Percentiles rank a stretch among this genome's conserved stretches.
These are phyloP conservation scores for Ophiostoma montium DNA, from an alignment of 2,329 filamentous ascomycete species.

Conservation along the genomic window DNA sequence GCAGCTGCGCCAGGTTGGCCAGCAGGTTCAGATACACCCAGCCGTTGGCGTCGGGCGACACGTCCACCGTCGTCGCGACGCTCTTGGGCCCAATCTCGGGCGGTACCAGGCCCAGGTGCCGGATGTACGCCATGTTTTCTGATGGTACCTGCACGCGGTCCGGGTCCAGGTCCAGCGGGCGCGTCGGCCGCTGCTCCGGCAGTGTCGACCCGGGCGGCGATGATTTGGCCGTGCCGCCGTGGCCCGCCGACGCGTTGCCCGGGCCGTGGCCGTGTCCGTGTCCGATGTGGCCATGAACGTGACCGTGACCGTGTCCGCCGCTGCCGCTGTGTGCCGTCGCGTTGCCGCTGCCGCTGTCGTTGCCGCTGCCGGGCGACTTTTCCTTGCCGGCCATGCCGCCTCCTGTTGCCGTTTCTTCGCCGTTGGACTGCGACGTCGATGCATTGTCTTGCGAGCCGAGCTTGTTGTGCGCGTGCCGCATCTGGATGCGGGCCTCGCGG, in stretches of 20 bases:
- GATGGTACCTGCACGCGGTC: slow-evolving; percentile 59
- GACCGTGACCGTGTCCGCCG: too few species aligned
- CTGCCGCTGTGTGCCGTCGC: not conserved
- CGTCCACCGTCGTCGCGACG: slow-evolving; percentile 26
- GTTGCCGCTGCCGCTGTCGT: slow-evolving; percentile 9
- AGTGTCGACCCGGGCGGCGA: slow-evolving; percentile 23
- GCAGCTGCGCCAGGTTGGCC: slow-evolving; percentile 68
- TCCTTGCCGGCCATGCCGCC: slow-evolving; percentile 27
- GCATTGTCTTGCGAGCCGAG: slow-evolving; percentile 27
- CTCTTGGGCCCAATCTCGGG: slow-evolving; percentile 36
- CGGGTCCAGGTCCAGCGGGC: slow-evolving; percentile 63
- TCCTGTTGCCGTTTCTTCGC: slow-evolving; percentile 24
- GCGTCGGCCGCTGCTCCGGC: slow-evolving; percentile 62
- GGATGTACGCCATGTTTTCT: slow-evolving; percentile 70
- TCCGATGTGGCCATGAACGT: too few species aligned
- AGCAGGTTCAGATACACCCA: slow-evolving; percentile 77
- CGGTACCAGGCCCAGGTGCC: slow-evolving; percentile 54
- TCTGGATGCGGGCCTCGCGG: slow-evolving; percentile 36
- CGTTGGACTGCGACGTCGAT: slow-evolving; percentile 34
- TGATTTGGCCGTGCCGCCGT: slow-evolving; percentile 21
- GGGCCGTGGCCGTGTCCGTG: not conserved
- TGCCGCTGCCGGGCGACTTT: not conserved
- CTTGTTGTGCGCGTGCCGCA: slow-evolving; percentile 23
- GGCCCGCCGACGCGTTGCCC: slow-evolving; percentile 7
- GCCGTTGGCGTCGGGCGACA: slow-evolving; percentile 50